Base-by-base conservation (phyloP, 768 basidiomycete genomes). In the Rhizopogon vinicolor region DNA sequence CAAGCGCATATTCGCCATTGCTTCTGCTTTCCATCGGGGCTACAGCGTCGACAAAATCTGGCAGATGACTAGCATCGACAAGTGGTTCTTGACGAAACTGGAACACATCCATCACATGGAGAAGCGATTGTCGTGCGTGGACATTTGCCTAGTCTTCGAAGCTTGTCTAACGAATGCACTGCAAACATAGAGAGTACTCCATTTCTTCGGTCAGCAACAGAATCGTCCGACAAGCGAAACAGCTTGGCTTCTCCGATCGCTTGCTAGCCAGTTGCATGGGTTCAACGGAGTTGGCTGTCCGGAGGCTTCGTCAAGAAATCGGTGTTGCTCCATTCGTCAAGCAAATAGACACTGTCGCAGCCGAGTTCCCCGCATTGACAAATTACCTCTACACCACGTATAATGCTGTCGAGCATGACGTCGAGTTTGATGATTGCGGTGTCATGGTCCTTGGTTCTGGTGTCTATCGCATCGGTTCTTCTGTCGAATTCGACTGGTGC, bases 401-500 rank as follows among this genome's bases (percentile, higher is more conserved):
- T 77, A 98, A 96, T 64, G 96, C 89, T n/a, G 75, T 87, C 58
- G 93, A 96, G 68, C 93, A 98, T 68, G 96, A 98, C 68, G 72
- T 98, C 62, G 69, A 75, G 5, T 99, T 99, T 75, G 72, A 85
- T 49, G 97, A 99, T 66, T 82, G 88, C 55, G 97, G 96, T 60
- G 87, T 98, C 58, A 96, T 98, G 84, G 97, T 98, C 3, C 81
- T 98, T 41, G 97, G 97, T 33, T 98, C 96, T 13, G 97, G 97
- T 55, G 96, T 98, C 2, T 99, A 99, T 73, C 88, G 97, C 52
- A 99, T 99, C 62, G 96, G 97, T 16, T 98, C 96, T 2, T 98
- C 95, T 4, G 96, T 99, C 71, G 96, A 99, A 75, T 98, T 99
- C 74, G 96, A 98, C 69, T 99, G 96, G 96, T 98, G 96, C 71